These are phyloP conservation scores for Digitaria exilis DNA, from an alignment of 202 grass and related monocot species.

Conservation along the genomic window DNA sequence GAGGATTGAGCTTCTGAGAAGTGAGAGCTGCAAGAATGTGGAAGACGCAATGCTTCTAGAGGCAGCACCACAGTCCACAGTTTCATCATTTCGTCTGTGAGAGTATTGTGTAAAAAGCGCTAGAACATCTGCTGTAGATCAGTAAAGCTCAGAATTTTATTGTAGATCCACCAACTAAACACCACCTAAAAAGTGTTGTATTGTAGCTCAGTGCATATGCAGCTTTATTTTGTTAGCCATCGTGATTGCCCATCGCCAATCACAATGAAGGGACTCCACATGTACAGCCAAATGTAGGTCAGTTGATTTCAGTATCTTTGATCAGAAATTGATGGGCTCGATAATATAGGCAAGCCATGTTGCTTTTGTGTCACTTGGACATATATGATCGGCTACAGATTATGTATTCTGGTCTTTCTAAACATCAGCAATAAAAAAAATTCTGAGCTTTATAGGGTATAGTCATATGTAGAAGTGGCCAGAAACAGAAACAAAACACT, in stretches of 20 bases:
- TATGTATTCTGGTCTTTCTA: not conserved
- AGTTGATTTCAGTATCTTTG: not conserved
- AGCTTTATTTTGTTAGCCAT: not conserved
- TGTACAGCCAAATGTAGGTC: not conserved
- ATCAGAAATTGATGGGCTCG: not conserved
- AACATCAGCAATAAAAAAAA: not conserved
- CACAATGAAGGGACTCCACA: not conserved
- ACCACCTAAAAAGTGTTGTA: not conserved
- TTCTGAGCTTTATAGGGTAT: not conserved
- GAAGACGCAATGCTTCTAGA: not conserved
- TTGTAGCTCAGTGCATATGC: not conserved
- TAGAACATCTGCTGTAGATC: not conserved
- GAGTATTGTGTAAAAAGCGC: not conserved
- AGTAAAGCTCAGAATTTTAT: too few species aligned
- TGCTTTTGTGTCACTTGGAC: not conserved
- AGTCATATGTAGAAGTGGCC: not conserved
- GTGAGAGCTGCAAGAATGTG: not conserved
- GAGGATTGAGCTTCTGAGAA: not conserved
- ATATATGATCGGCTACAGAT: not conserved
- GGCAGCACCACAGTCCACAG: not conserved
- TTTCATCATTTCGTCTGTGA: not conserved
- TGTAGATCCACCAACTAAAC: too few species aligned
- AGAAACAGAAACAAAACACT: not conserved
- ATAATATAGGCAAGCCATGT: not conserved
- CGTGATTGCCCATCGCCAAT: not conserved